A percentile compares a stretch with the other conserved stretches of the same genome.
phyloP scores from a whole-genome alignment of 2,329 filamentous ascomycete genomes.

The Aspergillus fijiensis region DNA sequence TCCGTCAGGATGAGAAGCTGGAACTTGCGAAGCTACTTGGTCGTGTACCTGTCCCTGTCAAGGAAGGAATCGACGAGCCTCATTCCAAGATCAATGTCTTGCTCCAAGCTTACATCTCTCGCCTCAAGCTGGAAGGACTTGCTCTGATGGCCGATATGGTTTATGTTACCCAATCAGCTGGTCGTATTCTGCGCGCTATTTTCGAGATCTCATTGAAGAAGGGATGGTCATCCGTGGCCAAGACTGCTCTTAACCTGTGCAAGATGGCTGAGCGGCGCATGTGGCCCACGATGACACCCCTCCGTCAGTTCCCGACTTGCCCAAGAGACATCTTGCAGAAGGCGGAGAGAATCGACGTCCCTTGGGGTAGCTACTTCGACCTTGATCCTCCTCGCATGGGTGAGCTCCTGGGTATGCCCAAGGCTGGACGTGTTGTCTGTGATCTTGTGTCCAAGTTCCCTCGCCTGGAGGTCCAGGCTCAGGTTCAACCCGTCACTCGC shows the following conservation, averaged over 20 bases:
- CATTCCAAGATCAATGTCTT: constrained; percentile 98
- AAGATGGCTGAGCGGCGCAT: constrained; percentile 99
- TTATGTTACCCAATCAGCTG: constrained; percentile 96
- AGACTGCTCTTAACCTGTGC: constrained; percentile 87
- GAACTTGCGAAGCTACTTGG: constrained; percentile 89
- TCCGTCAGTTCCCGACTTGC: constrained; percentile 84
- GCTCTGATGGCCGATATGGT: constrained; percentile 98
- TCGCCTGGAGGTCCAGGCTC: constrained; percentile 85
- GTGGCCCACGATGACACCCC: constrained; percentile 98
- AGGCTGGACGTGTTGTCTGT: constrained; percentile 81
- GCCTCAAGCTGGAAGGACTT: constrained; percentile 87
- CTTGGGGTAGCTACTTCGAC: constrained; percentile 92
- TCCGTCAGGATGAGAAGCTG: constrained; percentile 95
- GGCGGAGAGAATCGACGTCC: constrained; percentile 89
- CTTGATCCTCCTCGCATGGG: constrained; percentile 95
- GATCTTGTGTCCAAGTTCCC: constrained; percentile 89
- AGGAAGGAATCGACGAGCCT: constrained; percentile 94
- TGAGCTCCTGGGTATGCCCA: constrained; percentile 86
- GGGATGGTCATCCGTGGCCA: constrained; percentile 90
- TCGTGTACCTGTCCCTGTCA: constrained; percentile 90
- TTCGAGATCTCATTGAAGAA: constrained; percentile 98
- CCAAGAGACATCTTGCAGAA: constrained; percentile 85
- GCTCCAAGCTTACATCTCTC: constrained; percentile 92
- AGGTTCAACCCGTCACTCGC: constrained; percentile 90
- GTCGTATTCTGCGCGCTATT: constrained; percentile 89